Base-by-base conservation (phyloP, 306 rosid genomes). In the Sechiopsis laciniata region DNA sequence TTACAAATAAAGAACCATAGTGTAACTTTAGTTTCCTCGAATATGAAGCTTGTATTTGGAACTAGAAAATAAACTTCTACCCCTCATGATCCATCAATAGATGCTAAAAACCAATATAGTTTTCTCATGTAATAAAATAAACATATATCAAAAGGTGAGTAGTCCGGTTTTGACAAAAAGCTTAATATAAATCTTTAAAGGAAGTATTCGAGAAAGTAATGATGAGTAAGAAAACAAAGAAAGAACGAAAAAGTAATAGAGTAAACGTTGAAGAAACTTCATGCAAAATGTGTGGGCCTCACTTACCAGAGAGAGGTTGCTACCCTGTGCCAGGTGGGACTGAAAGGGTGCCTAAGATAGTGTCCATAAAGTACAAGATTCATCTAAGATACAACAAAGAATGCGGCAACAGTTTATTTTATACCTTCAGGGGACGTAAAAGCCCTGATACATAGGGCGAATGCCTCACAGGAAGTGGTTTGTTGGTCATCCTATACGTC, bases 401-500 rank as follows among this genome's bases (percentile, higher is more conserved):
- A 42, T 46, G 19, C 7, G 21, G 42, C 3, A 48, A 6, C 21
- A 48, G 32, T 68, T 19, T 10, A 16, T 42, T 42, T 29, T 16
- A 69, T 81, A 91, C 96, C 99, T 87, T 91, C 55, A 95, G 86
- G 40, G 96, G 97, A 32, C 99, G 97, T 76, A 87, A 55, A 67
- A 87, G 85, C 54, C 88, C 97, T 0, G 88, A 45, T 71, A 95
- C 99, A 79, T 95, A 95, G n/a, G 92, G 99, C 22, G 99, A 95
- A 82, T 91, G 97, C 83, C 90, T 88, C 55, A 89, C 87, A 74
- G 99, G 95, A 54, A 89, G 92, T 64, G 99, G 96, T 80, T 89
- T 95, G 84, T 95, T 95, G 19, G 92, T 89, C 97, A 95, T 85
- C 85, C 97, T 86, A 84, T 79, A 95, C 55, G 97, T 95, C 79